Conservation (phyloP, 345 rosid genomes). For the Moringa oleifera region DNA sequence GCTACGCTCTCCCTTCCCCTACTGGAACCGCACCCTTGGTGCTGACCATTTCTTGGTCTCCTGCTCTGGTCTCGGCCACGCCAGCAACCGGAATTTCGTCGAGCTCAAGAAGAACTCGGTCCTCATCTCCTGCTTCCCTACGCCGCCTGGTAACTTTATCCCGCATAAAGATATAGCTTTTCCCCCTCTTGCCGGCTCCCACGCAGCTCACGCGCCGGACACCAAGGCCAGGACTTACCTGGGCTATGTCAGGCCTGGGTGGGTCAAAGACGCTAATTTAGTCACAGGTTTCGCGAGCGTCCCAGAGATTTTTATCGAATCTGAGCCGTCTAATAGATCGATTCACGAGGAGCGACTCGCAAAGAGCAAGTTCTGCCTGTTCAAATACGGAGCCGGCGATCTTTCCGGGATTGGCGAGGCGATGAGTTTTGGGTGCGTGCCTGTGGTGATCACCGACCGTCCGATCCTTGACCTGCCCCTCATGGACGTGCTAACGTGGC, state of each 20-base stretch:
- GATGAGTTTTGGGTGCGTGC: conserved; percentile 48
- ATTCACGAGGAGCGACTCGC: conserved; percentile 21
- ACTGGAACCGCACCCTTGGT: conserved; percentile 47
- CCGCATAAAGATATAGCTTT: conserved; percentile 56
- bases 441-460: conserved; percentile 46
- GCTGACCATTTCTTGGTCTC: conserved; percentile 54
- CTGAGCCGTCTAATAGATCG: conserved; percentile 36
- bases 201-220: conserved; percentile 4
- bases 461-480: conserved; percentile 57
- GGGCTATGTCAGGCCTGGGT: conserved; percentile 29
- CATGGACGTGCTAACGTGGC: conserved; percentile 56
- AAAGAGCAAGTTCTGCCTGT: conserved; percentile 43
- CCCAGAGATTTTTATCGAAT: conserved; percentile 38
- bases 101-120: conserved; percentile 65
- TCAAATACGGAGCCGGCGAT: conserved; percentile 37
- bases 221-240: conserved; percentile 14
- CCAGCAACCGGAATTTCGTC: conserved; percentile 40
- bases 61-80: conserved; percentile 35
- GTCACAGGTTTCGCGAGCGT: conserved; percentile 20
- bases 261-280: conserved; percentile 21
- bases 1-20: conserved; percentile 47
- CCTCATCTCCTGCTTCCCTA: conserved; percentile 54
- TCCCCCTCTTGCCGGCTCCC: conserved; percentile 28
- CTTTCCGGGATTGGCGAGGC: conserved; percentile 38
- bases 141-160: conserved; percentile 28